Evolutionary conservation across 2,329 filamentous ascomycete genomes (phyloP), one percentile per base, ranked within the genome.

Genomic region (Fusarium floridanum): DNA sequence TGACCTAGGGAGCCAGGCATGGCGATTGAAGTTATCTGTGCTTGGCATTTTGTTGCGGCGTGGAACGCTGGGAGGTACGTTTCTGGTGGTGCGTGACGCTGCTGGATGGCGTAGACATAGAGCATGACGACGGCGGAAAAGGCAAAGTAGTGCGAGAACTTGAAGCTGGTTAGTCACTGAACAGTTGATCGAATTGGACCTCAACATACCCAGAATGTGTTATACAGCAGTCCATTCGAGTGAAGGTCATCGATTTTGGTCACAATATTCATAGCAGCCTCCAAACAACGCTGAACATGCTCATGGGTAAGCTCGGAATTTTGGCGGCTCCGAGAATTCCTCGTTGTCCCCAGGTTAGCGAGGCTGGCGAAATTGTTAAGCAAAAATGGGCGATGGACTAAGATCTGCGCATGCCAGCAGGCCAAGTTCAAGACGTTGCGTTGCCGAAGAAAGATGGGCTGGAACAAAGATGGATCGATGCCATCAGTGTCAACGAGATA

Each of bases 121-220:
- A 87, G 76, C 1, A 86, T 80, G 1, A 85, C 83, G 4, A 85
- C 82, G 0, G 85, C 85, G 14, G 80, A 85, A 53, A 86, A 87
- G 1, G 82, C 84, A 62, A 84, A 85, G 64, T 87, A 87, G 27
- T 84, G 84, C 1, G 79, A 82, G 53, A 83, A 82, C 81, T 83
- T 12, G 11, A 32, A 16, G 16, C n/a, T 2, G 27, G 61, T 85
- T 79, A 16, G 86, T 80, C 4, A 82, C 1, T 80, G 80, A 10
- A 83, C 83, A 6, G 79, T 76, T 39, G 34, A 41, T 27, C 1
- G 16, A 22, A 20, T 39, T n/a, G 8, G 1, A 5, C 3, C 5
- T 27, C 14, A 0, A 62, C 64, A 2, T 64, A 73, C 70, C 48
- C 57, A 73, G 17, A 70, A 62, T 2, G 67, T 68, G 43, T 57